Percentiles rank a stretch among this genome's conserved stretches.
Conservation (phyloP, 257 asterid genomes). For the Avicennia marina region DNA sequence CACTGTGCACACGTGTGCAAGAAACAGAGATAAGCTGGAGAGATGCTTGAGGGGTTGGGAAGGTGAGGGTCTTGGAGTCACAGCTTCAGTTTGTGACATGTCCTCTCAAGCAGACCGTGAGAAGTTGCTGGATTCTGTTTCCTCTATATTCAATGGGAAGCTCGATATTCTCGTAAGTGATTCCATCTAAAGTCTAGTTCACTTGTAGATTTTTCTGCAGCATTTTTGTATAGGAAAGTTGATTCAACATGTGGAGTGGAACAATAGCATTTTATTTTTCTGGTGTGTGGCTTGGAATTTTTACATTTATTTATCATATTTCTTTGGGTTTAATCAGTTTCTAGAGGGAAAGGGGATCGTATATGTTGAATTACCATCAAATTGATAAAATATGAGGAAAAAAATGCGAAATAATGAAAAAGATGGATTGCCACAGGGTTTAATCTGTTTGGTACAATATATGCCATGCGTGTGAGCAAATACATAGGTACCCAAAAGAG, state of each 20-base stretch:
- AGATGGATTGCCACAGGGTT: background rate
- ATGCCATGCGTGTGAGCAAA: background rate
- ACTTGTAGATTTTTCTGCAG: background rate
- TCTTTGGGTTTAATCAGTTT: background rate
- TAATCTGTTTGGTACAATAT: background rate
- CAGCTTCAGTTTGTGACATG: conserved; percentile 58
- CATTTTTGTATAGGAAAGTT: background rate
- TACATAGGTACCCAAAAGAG: background rate
- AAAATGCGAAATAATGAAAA: background rate
- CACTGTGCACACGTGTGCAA: conserved; percentile 52
- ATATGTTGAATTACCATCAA: background rate
- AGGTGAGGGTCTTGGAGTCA: conserved; percentile 37
- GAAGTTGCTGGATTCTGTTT: conserved; percentile 35
- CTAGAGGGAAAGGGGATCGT: background rate
- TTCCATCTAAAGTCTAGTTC: background rate
- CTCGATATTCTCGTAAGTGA: conserved; percentile 55
- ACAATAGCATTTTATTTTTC: background rate
- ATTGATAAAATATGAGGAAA: background rate
- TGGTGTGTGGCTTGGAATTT: background rate
- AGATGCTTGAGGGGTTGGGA: conserved; percentile 48
- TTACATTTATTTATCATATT: background rate
- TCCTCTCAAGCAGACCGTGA: conserved; percentile 42
- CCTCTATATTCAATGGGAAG: conserved; percentile 43
- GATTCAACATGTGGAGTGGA: background rate
- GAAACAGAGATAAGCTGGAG: conserved; percentile 44